Evolutionary conservation across 1,284 basidiomycete species (phyloP).

Genomic region (Malassezia furfur): DNA sequence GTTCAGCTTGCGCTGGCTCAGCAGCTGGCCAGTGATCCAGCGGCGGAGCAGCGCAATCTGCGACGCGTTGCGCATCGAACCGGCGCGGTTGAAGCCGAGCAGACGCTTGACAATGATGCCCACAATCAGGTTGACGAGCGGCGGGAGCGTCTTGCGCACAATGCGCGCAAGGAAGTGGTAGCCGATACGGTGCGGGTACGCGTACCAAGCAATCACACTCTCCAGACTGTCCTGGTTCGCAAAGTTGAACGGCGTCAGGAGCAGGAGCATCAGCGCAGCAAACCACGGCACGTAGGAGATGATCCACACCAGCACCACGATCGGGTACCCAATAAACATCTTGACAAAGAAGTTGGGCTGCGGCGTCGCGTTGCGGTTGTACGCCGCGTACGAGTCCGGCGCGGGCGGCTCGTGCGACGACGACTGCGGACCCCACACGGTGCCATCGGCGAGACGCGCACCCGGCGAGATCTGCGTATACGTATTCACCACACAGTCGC

Average conservation of each 20-base stretch:
- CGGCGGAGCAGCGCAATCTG: slow-evolving; percentile 45
- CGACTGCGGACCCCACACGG: slow-evolving; percentile 47
- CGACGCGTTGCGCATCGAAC: slow-evolving; percentile 47
- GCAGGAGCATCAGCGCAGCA: slow-evolving; percentile 45
- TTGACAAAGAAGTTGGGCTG: slow-evolving; percentile 37
- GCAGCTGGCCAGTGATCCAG: slow-evolving; percentile 42
- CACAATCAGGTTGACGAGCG: slow-evolving; percentile 41
- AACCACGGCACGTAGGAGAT: slow-evolving; percentile 47
- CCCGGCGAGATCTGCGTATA: slow-evolving; percentile 48
- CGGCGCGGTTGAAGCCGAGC: slow-evolving; percentile 45
- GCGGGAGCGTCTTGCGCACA: slow-evolving; percentile 44
- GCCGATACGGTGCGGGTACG: slow-evolving; percentile 44
- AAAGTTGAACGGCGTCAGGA: slow-evolving; percentile 45
- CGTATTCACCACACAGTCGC: slow-evolving; percentile 48
- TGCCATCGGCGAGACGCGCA: slow-evolving; percentile 44
- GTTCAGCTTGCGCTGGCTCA: slow-evolving; percentile 39
- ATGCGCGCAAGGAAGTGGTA: slow-evolving; percentile 48
- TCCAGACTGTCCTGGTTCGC: slow-evolving; percentile 45
- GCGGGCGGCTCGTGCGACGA: slow-evolving; percentile 46
- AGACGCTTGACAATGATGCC: slow-evolving; percentile 42
- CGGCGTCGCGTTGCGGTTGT: slow-evolving; percentile 40
- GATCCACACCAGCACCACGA: slow-evolving; percentile 34
- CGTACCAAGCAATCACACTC: slow-evolving; percentile 47
- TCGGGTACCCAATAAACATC: slow-evolving; percentile 38
- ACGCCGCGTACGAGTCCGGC: slow-evolving; percentile 45